Base-by-base conservation (phyloP, 306 rosid genomes). In the Vicia faba region DNA sequence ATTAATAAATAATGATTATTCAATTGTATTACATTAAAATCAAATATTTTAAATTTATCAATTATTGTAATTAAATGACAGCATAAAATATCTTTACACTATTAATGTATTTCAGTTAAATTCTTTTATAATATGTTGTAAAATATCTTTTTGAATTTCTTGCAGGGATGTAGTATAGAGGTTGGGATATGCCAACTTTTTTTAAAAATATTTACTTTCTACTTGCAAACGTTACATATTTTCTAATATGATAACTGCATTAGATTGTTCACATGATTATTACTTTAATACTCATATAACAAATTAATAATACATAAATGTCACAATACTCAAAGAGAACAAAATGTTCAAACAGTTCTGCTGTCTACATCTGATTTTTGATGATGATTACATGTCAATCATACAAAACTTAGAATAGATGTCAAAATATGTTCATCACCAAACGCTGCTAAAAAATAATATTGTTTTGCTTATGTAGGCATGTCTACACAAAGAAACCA, bases 361-460 rank as follows among this genome's bases (percentile, higher is more conserved):
- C 23, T 20, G 23, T 20, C 23, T 20, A 20, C 23, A 20, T 20
- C 23, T 20, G 2, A 20, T 20, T 1, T 20, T 20, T 2, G 53
- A 14, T 48, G 54, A 11, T 28, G 62, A 28, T 39, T 62, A 62
- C 66, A 59, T 71, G 65, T 76, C 63, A 41, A 64, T 19, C 18
- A 63, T 67, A 28, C 41, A 75, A 20, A 71, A 12, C 38, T 16
- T 11, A n/a, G 59, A 69, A 69, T 75, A 73, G 46, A 65, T 64
- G 74, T 73, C 64, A 59, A 26, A 13, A 20, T 7, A 14, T n/a
- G 5, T 36, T 48, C 20, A 49, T 69, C 28, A 51, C 53, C 50
- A 46, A 33, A 45, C 58, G 76, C 12, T 20, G 28, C 19, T 16
- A 10, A 39, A 36, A 18, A 12, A 10, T 3, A 36, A 45, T 56